Evolutionary conservation across 768 basidiomycete genomes (phyloP).

Genomic region (Hericium rajendrae): DNA sequence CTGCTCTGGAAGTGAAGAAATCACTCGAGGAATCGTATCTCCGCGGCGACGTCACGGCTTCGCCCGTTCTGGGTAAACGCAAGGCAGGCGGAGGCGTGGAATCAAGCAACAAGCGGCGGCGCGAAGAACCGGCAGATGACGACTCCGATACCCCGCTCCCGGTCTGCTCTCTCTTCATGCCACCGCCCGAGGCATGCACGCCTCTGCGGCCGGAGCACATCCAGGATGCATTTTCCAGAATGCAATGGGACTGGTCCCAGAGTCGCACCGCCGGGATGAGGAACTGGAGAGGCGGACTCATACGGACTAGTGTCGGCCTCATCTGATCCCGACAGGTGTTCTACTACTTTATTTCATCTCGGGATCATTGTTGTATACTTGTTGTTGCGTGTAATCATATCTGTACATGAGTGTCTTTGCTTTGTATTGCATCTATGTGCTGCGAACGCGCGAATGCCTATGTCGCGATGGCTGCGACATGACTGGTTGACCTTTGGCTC

Average conservation of each 20-base stretch:
- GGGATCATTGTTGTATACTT: conserved; percentile 4
- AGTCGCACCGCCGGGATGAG: conserved; percentile 77
- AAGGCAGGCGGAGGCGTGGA: conserved; percentile 38
- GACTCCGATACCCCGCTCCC: conserved; percentile 57
- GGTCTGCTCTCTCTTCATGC: conserved; percentile 66
- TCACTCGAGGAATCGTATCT: conserved; percentile 64
- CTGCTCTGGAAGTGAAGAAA: conserved; percentile 77
- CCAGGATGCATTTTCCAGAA: conserved; percentile 81
- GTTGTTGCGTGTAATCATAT: conserved; percentile 1
- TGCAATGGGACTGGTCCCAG: conserved; percentile 82
- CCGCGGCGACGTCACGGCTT: conserved; percentile 50
- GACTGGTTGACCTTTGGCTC: too few species aligned
- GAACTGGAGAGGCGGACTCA: conserved; percentile 82
- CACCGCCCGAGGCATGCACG: conserved; percentile 73
- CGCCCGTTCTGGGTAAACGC: conserved; percentile 61
- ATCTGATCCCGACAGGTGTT: conserved; percentile 35
- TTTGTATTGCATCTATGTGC: too few species aligned
- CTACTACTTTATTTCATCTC: not conserved
- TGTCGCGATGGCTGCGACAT: too few species aligned
- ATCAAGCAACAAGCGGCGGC: conserved; percentile 35
- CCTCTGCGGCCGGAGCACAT: conserved; percentile 79
- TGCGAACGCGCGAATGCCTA: too few species aligned
- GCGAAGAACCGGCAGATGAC: conserved; percentile 44
- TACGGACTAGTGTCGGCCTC: conserved; percentile 69
- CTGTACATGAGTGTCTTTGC: too few species aligned